Conservation (phyloP, 176 grass and related monocot species). For the Secale cereale region DNA sequence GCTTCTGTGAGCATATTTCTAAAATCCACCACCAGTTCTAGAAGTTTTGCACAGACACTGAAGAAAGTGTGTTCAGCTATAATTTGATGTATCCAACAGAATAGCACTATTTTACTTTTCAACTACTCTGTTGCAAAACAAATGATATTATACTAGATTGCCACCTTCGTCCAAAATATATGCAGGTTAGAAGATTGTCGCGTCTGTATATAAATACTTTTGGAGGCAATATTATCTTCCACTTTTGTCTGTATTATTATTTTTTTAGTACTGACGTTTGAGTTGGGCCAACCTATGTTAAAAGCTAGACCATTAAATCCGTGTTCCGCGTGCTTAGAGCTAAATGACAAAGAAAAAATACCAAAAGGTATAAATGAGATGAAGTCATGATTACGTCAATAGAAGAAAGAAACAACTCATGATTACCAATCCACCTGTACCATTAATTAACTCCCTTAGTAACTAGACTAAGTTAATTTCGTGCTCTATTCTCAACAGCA, state of each 20-base stretch:
- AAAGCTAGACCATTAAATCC: neutral
- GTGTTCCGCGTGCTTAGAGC: neutral
- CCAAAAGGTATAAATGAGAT: neutral
- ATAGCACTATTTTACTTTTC: slow-evolving; percentile 6
- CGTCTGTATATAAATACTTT: neutral
- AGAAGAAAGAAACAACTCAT: neutral
- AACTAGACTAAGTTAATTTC: neutral
- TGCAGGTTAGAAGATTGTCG: neutral
- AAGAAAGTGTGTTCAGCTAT: slow-evolving; percentile 23
- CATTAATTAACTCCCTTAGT: slow-evolving; percentile 3
- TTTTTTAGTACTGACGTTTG: neutral
- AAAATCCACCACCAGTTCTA: slow-evolving; percentile 77
- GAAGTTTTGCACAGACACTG: slow-evolving; percentile 73
- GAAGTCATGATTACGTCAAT: neutral
- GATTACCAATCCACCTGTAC: neutral
- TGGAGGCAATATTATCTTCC: neutral
- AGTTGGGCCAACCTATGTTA: slow-evolving; percentile 9
- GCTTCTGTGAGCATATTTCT: slow-evolving; percentile 57
- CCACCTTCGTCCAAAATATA: neutral
- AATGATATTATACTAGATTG: neutral
- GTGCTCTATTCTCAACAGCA: neutral
- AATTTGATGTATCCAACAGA: slow-evolving; percentile 1
- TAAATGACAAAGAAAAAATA: neutral
- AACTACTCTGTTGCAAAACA: slow-evolving; percentile 1
- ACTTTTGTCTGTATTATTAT: neutral